Conservation (phyloP, 1,139 yeast species). For the Taphrina deformans region DNA sequence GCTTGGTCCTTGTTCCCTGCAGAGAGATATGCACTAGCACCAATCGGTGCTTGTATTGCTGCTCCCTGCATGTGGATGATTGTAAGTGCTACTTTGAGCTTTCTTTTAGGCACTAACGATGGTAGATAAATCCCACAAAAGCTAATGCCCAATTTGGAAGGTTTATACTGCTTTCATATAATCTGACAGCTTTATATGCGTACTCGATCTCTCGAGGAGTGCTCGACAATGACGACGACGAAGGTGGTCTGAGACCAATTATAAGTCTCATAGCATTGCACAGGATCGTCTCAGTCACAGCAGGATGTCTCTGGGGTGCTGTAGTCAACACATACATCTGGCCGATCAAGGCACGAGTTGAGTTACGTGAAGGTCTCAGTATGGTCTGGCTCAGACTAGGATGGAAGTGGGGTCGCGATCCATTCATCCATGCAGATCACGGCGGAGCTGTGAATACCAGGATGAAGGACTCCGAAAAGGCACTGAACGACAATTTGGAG, state of each 20-base stretch:
- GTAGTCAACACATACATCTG: slow-evolving; percentile 53
- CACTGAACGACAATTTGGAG: slow-evolving; percentile 40
- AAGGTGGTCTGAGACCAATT: slow-evolving; percentile 69
- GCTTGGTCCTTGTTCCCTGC: slow-evolving; percentile 64
- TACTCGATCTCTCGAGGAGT: slow-evolving; percentile 66
- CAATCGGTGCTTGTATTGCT: slow-evolving; percentile 61
- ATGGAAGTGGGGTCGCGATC: slow-evolving; percentile 71
- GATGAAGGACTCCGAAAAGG: slow-evolving; percentile 29
- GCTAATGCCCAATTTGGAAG: slow-evolving; percentile 49
- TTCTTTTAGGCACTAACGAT: not conserved
- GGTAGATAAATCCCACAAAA: slow-evolving; percentile 49
- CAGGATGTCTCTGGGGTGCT: slow-evolving; percentile 78
- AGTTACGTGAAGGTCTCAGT: slow-evolving; percentile 59
- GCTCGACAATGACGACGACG: slow-evolving; percentile 58
- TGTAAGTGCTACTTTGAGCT: slow-evolving; percentile 52
- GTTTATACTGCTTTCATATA: slow-evolving; percentile 72
- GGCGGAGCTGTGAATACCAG: slow-evolving; percentile 36
- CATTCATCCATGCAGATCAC: slow-evolving; percentile 7
- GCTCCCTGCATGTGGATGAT: slow-evolving; percentile 69
- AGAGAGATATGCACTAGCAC: slow-evolving; percentile 56
- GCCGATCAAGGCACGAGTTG: slow-evolving; percentile 62
- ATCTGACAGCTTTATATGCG: slow-evolving; percentile 74
- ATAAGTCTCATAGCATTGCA: slow-evolving; percentile 75
- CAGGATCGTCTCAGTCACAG: slow-evolving; percentile 67
- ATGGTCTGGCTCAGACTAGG: slow-evolving; percentile 78